A percentile compares a stretch with the other conserved stretches of the same genome.
phyloP scores from a whole-genome alignment of 1,284 basidiomycete species.

The Testicularia cyperi region DNA sequence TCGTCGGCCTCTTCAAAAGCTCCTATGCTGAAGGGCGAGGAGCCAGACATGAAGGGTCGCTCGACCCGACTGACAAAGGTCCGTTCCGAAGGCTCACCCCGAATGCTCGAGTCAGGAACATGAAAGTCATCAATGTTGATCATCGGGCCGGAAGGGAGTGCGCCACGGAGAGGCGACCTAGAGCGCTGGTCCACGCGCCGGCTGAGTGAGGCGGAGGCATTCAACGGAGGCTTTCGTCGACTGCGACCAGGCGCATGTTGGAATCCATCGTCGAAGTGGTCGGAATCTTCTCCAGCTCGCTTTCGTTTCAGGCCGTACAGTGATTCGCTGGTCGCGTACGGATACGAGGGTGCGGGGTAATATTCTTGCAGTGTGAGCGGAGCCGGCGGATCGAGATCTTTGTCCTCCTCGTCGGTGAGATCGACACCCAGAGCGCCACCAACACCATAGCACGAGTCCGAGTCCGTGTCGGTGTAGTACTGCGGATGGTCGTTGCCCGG shows the following conservation, averaged over 20 bases:
- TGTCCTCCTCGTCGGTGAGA: constrained; percentile 35
- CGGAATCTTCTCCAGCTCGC: constrained; percentile 5
- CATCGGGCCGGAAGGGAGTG: constrained; percentile 19
- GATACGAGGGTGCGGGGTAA: constrained; percentile 25
- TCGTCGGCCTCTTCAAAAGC: constrained; percentile 9
- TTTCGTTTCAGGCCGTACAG: constrained; percentile 18
- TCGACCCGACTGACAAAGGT: constrained; percentile 25
- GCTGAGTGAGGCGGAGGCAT: constrained; percentile 3
- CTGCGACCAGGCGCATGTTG: constrained; percentile 3
- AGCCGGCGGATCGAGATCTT: constrained; percentile 30
- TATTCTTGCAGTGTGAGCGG: constrained; percentile 29
- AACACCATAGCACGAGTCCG: constrained; percentile 37
- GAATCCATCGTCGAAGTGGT: not conserved
- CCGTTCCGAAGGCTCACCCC: constrained; percentile 25
- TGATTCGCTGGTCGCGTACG: constrained; percentile 12
- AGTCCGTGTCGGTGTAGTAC: constrained; percentile 51
- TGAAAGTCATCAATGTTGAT: constrained; percentile 37
- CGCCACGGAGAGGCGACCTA: constrained; percentile 5
- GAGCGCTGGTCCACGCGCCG: constrained; percentile 11
- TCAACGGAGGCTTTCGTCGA: constrained; percentile 10
- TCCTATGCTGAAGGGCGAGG: constrained; percentile 7
- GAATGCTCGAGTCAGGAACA: constrained; percentile 31
- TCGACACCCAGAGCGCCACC: constrained; percentile 28
- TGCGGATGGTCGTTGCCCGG: constrained; percentile 49
- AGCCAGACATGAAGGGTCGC: constrained; percentile 16